Evolutionary conservation across 78 protist species (phyloP).

Genomic region (Monosiga brevicollis): DNA sequence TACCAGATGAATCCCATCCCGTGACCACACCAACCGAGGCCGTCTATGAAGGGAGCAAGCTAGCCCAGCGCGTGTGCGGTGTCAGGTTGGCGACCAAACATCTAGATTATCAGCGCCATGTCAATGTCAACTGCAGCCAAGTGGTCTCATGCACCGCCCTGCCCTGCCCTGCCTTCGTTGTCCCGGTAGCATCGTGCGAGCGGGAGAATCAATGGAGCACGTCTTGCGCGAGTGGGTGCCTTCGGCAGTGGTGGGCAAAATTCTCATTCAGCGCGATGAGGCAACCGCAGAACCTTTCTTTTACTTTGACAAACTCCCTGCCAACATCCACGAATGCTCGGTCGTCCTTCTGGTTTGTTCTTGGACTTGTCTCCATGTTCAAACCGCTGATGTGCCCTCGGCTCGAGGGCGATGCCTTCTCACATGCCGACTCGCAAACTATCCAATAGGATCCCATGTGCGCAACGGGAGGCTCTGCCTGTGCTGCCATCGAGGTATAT

Average conservation of each 20-base stretch:
- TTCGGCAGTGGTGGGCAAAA: constrained; percentile 36
- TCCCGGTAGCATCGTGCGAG: constrained; percentile 23
- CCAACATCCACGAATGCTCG: neutral
- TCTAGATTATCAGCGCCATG: neutral
- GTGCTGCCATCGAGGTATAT: neutral
- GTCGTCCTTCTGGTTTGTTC: neutral
- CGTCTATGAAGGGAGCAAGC: constrained; percentile 16
- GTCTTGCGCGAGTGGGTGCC: constrained; percentile 25
- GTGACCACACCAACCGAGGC: constrained; percentile 31
- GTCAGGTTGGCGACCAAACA: neutral
- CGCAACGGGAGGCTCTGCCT: constrained; percentile 4
- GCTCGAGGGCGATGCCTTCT: too few species aligned
- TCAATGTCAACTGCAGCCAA: neutral
- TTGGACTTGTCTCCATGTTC: neutral
- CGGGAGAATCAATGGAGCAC: constrained; percentile 53
- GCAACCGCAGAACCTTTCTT: constrained; percentile 14
- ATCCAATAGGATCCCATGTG: neutral
- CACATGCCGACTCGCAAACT: too few species aligned
- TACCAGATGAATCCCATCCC: neutral
- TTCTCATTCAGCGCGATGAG: constrained; percentile 58
- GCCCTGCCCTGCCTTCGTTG: neutral
- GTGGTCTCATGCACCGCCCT: neutral
- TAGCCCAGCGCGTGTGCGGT: constrained; percentile 12
- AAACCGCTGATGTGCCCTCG: too few species aligned
- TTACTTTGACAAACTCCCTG: neutral